Conservation (phyloP, 2,329 filamentous ascomycete species). For the Ascochyta fabae region DNA sequence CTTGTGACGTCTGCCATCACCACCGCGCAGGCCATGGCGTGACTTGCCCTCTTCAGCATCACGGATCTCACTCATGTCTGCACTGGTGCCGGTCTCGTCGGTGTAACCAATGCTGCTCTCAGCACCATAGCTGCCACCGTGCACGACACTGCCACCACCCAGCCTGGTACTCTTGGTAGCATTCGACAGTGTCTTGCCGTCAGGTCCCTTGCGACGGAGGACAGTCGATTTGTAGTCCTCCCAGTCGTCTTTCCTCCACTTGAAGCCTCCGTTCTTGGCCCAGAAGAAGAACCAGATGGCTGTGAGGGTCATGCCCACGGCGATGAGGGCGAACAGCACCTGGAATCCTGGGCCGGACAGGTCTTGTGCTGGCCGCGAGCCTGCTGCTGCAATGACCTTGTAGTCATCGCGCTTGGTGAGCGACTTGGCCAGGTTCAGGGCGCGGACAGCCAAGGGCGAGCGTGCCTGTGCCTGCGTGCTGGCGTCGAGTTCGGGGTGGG, state of each 20-base stretch:
- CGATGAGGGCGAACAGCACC: conserved; percentile 83
- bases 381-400: conserved; percentile 38
- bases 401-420: conserved; percentile 37
- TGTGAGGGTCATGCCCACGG: conserved; percentile 73
- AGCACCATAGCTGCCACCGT: conserved; percentile 62
- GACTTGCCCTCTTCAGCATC: conserved; percentile 52
- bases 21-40: conserved; percentile 50
- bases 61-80: conserved; percentile 50
- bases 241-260: conserved; percentile 87
- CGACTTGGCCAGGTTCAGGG: conserved; percentile 37
- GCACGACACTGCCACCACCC: conserved; percentile 82
- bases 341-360: conserved; percentile 70
- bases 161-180: conserved; percentile 83
- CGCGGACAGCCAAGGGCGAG: conserved; percentile 41
- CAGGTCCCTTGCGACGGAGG: conserved; percentile 83
- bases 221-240: conserved; percentile 98
- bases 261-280: conserved; percentile 94
- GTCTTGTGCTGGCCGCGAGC: conserved; percentile 44
- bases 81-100: conserved; percentile 55
- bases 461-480: conserved; percentile 22
- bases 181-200: conserved; percentile 83
- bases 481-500: conserved; percentile 36
- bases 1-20: conserved; percentile 52
- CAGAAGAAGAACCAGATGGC: conserved; percentile 97
- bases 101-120: conserved; percentile 51